phyloP scores from a whole-genome alignment of 2,329 filamentous ascomycete genomes.

The Sarocladium strictum region DNA sequence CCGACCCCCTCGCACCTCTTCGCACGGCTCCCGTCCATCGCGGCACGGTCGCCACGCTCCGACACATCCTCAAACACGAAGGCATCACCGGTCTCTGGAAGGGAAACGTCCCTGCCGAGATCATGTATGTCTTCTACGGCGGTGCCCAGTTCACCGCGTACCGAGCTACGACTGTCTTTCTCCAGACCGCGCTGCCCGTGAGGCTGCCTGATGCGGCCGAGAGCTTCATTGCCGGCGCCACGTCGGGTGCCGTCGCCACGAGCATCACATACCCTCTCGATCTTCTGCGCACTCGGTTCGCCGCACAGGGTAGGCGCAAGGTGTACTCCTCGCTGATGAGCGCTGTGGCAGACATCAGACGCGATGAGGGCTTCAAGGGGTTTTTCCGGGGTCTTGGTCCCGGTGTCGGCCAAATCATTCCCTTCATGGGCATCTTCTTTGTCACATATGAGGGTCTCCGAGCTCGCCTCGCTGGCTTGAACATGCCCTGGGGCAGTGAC shows the following conservation, averaged over 20 bases:
- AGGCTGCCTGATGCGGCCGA: slow-evolving; percentile 61
- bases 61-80: slow-evolving; percentile 71
- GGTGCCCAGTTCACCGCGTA: slow-evolving; percentile 88
- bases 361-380: slow-evolving; percentile 67
- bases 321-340: slow-evolving; percentile 69
- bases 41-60: slow-evolving; percentile 70
- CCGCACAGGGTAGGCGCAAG: slow-evolving; percentile 77
- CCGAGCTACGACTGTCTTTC: slow-evolving; percentile 62
- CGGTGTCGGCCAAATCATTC: slow-evolving; percentile 80
- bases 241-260: slow-evolving; percentile 77
- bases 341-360: slow-evolving; percentile 66
- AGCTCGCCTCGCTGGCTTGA: slow-evolving; percentile 46
- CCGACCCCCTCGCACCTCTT: slow-evolving; percentile 62
- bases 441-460: slow-evolving; percentile 76
- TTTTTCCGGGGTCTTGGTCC: slow-evolving; percentile 87
- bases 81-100: slow-evolving; percentile 90
- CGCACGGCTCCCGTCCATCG: slow-evolving; percentile 54
- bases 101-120: slow-evolving; percentile 91
- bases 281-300: slow-evolving; percentile 87
- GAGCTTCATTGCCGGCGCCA: slow-evolving; percentile 77
- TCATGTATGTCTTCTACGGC: slow-evolving; percentile 89
- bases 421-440: slow-evolving; percentile 98
- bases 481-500: slow-evolving; percentile 66
- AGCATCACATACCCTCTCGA: slow-evolving; percentile 87
- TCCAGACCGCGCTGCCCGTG: slow-evolving; percentile 45